Base-by-base conservation (phyloP, 768 basidiomycete species). In the Rhodotorula taiwanensis region DNA sequence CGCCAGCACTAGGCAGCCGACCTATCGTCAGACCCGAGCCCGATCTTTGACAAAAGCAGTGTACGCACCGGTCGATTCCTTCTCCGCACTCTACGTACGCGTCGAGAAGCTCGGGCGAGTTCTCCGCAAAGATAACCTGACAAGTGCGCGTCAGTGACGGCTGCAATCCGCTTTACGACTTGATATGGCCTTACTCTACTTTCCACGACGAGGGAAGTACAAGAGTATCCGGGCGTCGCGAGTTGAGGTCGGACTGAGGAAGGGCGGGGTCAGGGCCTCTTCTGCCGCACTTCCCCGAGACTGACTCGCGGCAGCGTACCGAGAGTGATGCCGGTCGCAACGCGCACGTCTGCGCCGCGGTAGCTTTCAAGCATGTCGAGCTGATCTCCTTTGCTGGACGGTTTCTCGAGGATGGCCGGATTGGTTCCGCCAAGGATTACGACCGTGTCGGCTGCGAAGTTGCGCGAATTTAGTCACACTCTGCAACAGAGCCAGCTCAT, bases 321-420 rank as follows among this genome's bases (percentile, higher is more conserved):
- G 16, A 98, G 76, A 20, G 83, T 81, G 23, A 97, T 83, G 14
- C 92, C 94, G 0, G 93, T 97, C 27, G 95, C 89, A 27, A 97
- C 90, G 74, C 94, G 88, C 70, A 92, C 94, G 0, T 85, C 81
- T 52, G 81, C 80, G 11, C 91, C 94, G 54, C 92, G 91, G 66
- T 95, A 79, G 62, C 91, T 87, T 51, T 86, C 77, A 58, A 99
- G 79, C 88, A 91, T 94, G 28, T 88, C 82, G 51, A 88, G 72
- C 75, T 97, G 86, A 63, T 97, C 93, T 33, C 78, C 83, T 71
- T 88, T 87, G 14, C 82, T 82, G 0, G 64, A 50, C 0, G 95
- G 95, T 74, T 98, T 99, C 76, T 99, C 95, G 2, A 98, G 78
- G 11, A 98, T 79, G 54, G 69, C 64, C 3, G 82, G 81, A 14